Evolutionary conservation across 768 basidiomycete genomes (phyloP).

Genomic region (Cyathus striatus): DNA sequence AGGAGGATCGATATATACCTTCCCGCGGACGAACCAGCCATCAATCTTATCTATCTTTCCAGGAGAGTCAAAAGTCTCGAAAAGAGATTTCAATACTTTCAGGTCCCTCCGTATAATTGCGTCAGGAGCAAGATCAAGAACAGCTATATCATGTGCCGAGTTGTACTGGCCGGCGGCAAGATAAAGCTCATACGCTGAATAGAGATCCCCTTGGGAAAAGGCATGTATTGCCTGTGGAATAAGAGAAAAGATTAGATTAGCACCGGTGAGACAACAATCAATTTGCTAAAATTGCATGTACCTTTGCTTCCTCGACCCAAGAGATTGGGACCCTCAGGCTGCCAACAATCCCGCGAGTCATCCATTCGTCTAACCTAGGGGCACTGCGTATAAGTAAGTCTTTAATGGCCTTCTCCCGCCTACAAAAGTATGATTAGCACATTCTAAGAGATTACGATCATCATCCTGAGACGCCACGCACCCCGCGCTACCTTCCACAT

Average conservation of each 20-base stretch:
- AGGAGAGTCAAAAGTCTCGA: constrained; percentile 49
- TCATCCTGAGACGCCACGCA: constrained; percentile 41
- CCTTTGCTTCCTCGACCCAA: constrained; percentile 93
- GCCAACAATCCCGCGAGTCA: constrained; percentile 62
- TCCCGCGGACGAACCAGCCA: constrained; percentile 81
- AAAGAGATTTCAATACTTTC: constrained; percentile 62
- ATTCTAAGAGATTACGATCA: constrained; percentile 6
- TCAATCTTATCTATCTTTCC: constrained; percentile 45
- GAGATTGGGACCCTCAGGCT: constrained; percentile 75
- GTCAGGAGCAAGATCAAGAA: constrained; percentile 84
- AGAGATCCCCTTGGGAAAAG: constrained; percentile 55
- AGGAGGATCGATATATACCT: constrained; percentile 43
- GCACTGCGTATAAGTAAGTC: constrained; percentile 74
- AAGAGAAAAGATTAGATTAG: constrained; percentile 2
- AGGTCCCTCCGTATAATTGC: constrained; percentile 67
- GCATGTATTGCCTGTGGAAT: constrained; percentile 60
- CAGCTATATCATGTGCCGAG: constrained; percentile 79
- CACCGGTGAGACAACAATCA: background rate
- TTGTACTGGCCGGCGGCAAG: constrained; percentile 64
- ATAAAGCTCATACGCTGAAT: constrained; percentile 73
- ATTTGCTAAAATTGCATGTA: constrained; percentile 19
- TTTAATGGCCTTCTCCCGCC: constrained; percentile 79
- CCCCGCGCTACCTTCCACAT: constrained; percentile 79
- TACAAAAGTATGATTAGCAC: constrained; percentile 21
- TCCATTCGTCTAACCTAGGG: constrained; percentile 65